These are phyloP conservation scores for Ceratocystiopsis sp. DNA, from an alignment of 2,329 filamentous ascomycete species.

Conservation along the genomic window DNA sequence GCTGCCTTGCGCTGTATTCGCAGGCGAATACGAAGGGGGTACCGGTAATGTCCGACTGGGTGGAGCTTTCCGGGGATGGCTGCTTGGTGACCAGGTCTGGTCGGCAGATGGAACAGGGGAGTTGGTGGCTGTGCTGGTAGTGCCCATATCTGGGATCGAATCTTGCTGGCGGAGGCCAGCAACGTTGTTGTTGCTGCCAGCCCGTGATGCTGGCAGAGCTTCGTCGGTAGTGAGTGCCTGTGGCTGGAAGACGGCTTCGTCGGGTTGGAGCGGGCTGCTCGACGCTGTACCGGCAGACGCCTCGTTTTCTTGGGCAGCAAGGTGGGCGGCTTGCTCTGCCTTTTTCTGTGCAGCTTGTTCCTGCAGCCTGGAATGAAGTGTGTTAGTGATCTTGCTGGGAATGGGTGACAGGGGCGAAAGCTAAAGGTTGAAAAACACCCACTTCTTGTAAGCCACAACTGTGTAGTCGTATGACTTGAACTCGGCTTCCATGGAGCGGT, in stretches of 20 bases:
- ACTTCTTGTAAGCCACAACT: slow-evolving; percentile 59
- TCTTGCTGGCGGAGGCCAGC: too few relatives aligned
- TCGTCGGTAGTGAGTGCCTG: slow-evolving; percentile 37
- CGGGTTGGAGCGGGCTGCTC: not conserved
- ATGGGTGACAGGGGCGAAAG: too few relatives aligned
- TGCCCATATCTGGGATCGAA: too few relatives aligned
- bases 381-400: too few relatives aligned
- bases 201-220: slow-evolving; percentile 22
- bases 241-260: slow-evolving; percentile 10
- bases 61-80: slow-evolving; percentile 10
- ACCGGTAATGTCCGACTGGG: slow-evolving; percentile 21
- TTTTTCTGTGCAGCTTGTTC: too few relatives aligned
- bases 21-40: slow-evolving; percentile 29
- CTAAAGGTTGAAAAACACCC: slow-evolving; percentile 15
- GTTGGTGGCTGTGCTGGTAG: too few relatives aligned
- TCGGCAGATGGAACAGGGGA: too few relatives aligned
- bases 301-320: not conserved
- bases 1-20: slow-evolving; percentile 12
- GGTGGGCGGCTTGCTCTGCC: too few relatives aligned
- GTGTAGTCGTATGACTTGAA: slow-evolving; percentile 97
- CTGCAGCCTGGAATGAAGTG: too few relatives aligned
- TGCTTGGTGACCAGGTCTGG: slow-evolving; percentile 9
- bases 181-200: slow-evolving; percentile 9
- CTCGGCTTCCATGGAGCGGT: slow-evolving; percentile 83
- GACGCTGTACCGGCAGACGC: not conserved